Percentiles rank a stretch among this genome's conserved stretches.
Conservation (phyloP, 2,329 filamentous ascomycete species). For the Berkeleyomyces rouxiae region DNA sequence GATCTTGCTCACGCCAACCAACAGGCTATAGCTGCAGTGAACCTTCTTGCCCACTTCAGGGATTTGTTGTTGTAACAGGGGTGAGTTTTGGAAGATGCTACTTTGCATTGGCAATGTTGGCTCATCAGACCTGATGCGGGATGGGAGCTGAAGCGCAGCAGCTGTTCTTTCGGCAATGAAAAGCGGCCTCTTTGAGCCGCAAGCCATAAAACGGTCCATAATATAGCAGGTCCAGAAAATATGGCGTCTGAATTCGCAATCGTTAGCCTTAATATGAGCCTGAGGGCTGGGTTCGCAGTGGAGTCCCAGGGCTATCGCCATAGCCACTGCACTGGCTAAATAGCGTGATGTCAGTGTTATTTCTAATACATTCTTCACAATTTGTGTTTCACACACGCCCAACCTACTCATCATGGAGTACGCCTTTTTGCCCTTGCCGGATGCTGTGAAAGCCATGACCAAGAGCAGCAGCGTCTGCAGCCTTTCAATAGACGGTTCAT, state of each 20-base stretch:
- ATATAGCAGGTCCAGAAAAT: constrained; percentile 83
- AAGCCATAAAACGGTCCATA: constrained; percentile 68
- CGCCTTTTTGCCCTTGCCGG: constrained; percentile 66
- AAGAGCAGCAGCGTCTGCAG: constrained; percentile 62
- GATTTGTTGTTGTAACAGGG: constrained; percentile 61
- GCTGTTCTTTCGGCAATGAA: constrained; percentile 55
- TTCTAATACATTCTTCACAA: not conserved
- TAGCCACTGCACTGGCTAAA: constrained; percentile 57
- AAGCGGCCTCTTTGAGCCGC: constrained; percentile 68
- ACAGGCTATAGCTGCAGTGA: constrained; percentile 61
- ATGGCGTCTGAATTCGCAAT: constrained; percentile 61
- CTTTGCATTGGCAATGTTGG: constrained; percentile 51
- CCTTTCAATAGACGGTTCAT: constrained; percentile 65
- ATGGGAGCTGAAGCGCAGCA: constrained; percentile 58
- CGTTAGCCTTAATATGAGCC: constrained; percentile 19
- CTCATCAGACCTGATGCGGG: constrained; percentile 45
- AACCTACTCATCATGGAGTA: constrained; percentile 66
- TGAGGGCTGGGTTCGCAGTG: constrained; percentile 58
- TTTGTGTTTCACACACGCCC: not conserved
- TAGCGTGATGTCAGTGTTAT: constrained; percentile 21
- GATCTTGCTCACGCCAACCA: constrained; percentile 72
- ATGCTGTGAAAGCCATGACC: constrained; percentile 57
- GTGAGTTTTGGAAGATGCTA: constrained; percentile 55
- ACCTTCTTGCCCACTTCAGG: constrained; percentile 51
- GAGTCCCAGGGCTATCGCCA: constrained; percentile 67